These are phyloP conservation scores for Paramyrothecium roridum DNA, from an alignment of 2,329 filamentous ascomycete genomes.

Conservation along the genomic window DNA sequence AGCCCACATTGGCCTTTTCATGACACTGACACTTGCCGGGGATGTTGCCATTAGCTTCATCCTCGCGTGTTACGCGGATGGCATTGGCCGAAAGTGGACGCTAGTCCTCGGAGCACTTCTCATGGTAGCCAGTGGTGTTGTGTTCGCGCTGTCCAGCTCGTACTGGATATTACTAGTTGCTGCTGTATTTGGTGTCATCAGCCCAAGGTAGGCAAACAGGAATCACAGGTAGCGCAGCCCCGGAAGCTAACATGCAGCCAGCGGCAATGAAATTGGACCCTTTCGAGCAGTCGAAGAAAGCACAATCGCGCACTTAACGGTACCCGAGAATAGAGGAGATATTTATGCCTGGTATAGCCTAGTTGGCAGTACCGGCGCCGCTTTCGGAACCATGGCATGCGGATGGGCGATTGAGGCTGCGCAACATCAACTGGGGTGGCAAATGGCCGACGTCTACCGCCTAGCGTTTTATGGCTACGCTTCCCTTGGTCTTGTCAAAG, in stretches of 20 bases:
- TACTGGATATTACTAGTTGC: slow-evolving; percentile 58
- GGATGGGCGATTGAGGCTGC: slow-evolving; percentile 58
- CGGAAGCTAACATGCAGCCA: slow-evolving; percentile 17
- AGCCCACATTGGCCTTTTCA: slow-evolving; percentile 57
- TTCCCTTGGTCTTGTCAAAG: slow-evolving; percentile 53
- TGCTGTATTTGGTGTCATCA: slow-evolving; percentile 60
- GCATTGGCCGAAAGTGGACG: slow-evolving; percentile 50
- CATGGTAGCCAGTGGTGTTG: slow-evolving; percentile 53
- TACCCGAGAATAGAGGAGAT: slow-evolving; percentile 42
- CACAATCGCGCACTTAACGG: slow-evolving; percentile 54
- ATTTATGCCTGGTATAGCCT: slow-evolving; percentile 62
- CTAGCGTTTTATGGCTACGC: slow-evolving; percentile 57
- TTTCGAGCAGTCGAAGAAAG: slow-evolving; percentile 62
- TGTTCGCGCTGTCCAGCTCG: slow-evolving; percentile 49
- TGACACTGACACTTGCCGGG: slow-evolving; percentile 61
- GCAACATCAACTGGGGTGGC: slow-evolving; percentile 37
- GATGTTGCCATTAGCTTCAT: slow-evolving; percentile 58
- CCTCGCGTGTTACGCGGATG: slow-evolving; percentile 57
- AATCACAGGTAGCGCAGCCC: background rate
- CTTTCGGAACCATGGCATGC: slow-evolving; percentile 54
- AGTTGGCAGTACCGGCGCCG: slow-evolving; percentile 55
- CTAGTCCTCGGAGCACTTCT: slow-evolving; percentile 50
- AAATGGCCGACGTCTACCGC: slow-evolving; percentile 45
- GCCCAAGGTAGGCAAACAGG: slow-evolving; percentile 38
- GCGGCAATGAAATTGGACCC: slow-evolving; percentile 62